Percentiles rank a stretch among this genome's conserved stretches.
phyloP scores from a whole-genome alignment of 2,329 filamentous ascomycete species.

The Xylaria sp. region DNA sequence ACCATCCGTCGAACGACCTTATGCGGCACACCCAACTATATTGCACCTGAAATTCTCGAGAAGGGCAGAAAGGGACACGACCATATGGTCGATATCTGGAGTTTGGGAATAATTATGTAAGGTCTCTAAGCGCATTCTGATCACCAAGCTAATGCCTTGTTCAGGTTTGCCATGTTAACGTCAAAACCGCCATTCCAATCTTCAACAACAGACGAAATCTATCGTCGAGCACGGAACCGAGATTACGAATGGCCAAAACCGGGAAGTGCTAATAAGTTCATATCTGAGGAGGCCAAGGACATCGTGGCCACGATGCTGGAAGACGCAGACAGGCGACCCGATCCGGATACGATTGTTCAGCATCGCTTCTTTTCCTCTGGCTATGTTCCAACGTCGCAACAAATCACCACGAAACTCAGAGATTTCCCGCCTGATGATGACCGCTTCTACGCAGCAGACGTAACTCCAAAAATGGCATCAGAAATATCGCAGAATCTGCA shows the following conservation, averaged over 20 bases:
- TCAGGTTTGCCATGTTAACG: constrained; percentile 92
- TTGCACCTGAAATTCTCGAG: constrained; percentile 94
- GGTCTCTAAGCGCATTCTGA: constrained; percentile 43
- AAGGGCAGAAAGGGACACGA: constrained; percentile 95
- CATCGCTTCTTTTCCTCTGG: constrained; percentile 83
- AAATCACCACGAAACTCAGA: constrained; percentile 68
- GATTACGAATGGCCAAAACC: constrained; percentile 83
- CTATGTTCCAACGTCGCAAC: constrained; percentile 72
- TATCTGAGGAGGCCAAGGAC: constrained; percentile 80
- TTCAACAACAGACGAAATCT: constrained; percentile 86
- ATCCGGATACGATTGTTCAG: constrained; percentile 80
- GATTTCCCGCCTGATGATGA: constrained; percentile 67
- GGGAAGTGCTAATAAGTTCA: constrained; percentile 73
- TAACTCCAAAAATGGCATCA: constrained; percentile 58
- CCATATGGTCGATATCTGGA: constrained; percentile 99
- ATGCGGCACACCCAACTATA: constrained; percentile 98
- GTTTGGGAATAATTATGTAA: constrained; percentile 94
- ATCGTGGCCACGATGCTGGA: constrained; percentile 81
- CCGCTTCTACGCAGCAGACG: constrained; percentile 66
- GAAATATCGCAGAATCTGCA: constrained; percentile 64
- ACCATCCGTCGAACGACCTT: constrained; percentile 88
- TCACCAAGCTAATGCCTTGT: constrained; percentile 39
- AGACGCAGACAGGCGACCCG: constrained; percentile 78
- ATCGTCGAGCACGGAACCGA: constrained; percentile 74
- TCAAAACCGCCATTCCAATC: constrained; percentile 98